Evolutionary conservation across 2,329 filamentous ascomycete genomes (phyloP).

Genomic region (Scedosporium dehoogii): DNA sequence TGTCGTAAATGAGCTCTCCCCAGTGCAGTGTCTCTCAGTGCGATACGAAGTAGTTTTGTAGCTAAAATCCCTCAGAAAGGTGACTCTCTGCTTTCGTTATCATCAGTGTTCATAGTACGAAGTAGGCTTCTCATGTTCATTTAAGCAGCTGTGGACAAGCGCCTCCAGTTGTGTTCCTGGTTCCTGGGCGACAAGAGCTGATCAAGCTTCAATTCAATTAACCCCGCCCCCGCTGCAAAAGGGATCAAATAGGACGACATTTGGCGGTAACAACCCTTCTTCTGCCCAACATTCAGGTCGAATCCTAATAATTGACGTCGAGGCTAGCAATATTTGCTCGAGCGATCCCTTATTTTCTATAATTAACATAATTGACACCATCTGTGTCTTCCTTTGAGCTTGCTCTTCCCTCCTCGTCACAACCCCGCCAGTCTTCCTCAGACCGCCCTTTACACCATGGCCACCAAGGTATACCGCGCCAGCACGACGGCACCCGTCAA

Average conservation of each 20-base stretch:
- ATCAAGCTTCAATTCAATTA: not conserved
- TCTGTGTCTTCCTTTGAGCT: not conserved
- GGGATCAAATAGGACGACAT: not conserved
- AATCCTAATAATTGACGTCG: not conserved
- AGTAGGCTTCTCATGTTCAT: not conserved
- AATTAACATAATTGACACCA: not conserved
- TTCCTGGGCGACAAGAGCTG: not conserved
- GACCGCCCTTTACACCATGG: not conserved
- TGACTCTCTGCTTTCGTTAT: not conserved
- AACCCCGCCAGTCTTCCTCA: not conserved
- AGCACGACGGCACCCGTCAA: slow-evolving; percentile 97
- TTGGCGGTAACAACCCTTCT: not conserved
- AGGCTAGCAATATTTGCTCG: not conserved
- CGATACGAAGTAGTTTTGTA: no score
- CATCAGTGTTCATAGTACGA: no score
- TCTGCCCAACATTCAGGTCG: not conserved
- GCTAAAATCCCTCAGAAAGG: not conserved
- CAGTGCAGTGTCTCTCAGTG: no score
- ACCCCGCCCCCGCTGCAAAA: not conserved
- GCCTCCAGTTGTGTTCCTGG: not conserved
- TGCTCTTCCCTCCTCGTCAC: not conserved
- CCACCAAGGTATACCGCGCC: slow-evolving; percentile 66
- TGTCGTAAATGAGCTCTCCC: no score
- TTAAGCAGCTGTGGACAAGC: not conserved
- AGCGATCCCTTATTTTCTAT: not conserved